These are phyloP conservation scores for Xanthoconium purpureum DNA, from an alignment of 768 basidiomycete species.

Conservation along the genomic window DNA sequence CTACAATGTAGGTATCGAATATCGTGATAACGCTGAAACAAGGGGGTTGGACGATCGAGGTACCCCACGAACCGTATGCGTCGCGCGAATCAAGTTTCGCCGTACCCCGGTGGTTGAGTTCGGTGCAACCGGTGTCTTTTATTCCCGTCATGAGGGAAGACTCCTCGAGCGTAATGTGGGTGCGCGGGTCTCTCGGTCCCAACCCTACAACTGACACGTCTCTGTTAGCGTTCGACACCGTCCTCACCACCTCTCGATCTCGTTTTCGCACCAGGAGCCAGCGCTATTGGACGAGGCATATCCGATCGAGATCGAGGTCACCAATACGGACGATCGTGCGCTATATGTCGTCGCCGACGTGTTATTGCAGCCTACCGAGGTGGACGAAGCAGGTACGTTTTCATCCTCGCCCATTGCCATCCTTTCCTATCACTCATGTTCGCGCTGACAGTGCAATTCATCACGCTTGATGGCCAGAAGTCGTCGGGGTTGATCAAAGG, in stretches of 20 bases:
- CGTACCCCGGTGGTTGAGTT: conserved; percentile 55
- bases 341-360: conserved; percentile 71
- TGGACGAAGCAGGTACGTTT: conserved; percentile 64
- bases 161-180: conserved; percentile 48
- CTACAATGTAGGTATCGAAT: conserved; percentile 36
- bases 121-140: conserved; percentile 51
- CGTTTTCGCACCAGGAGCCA: conserved; percentile 57
- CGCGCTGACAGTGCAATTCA: conserved; percentile 48
- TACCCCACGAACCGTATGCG: conserved; percentile 49
- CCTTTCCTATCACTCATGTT: not conserved
- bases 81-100: conserved; percentile 32
- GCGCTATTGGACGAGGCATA: conserved; percentile 83
- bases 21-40: conserved; percentile 53
- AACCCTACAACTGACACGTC: not conserved
- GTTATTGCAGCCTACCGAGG: conserved; percentile 75
- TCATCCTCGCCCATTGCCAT: not conserved
- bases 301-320: conserved; percentile 66
- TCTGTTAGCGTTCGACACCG: conserved; percentile 55
- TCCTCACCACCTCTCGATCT: conserved; percentile 54
- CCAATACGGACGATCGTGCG: conserved; percentile 66
- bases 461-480: conserved; percentile 58
- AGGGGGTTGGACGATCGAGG: conserved; percentile 63
- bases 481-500: conserved; percentile 76
- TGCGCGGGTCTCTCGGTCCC: not conserved
- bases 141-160: conserved; percentile 49